A percentile compares a stretch with the other conserved stretches of the same genome.
Evolutionary conservation across 192 early-diverging fungal genomes (phyloP).

Genomic region (Rhizophagus prolifer): DNA sequence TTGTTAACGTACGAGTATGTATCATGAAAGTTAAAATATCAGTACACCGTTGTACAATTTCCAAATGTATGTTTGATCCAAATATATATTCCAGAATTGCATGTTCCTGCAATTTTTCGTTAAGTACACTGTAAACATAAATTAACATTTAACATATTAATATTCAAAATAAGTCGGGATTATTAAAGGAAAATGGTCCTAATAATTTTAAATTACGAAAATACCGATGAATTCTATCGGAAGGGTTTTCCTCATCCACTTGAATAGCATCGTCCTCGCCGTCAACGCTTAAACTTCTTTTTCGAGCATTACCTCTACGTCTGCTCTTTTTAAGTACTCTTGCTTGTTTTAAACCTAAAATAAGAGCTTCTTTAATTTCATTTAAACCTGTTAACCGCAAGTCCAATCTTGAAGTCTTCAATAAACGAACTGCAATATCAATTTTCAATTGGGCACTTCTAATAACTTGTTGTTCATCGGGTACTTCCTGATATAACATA

Average conservation of each 20-base stretch:
- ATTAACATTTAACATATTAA: background rate
- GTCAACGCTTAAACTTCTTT: conserved; percentile 29
- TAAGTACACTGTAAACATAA: conserved; percentile 31
- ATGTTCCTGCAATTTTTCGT: conserved; percentile 36
- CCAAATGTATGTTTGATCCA: conserved; percentile 49
- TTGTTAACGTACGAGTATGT: conserved; percentile 38
- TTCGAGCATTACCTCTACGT: conserved; percentile 37
- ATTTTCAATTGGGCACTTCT: conserved; percentile 36
- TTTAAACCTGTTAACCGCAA: conserved; percentile 44
- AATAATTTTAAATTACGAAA: background rate
- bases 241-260: conserved; percentile 14
- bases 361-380: conserved; percentile 45
- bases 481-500: conserved; percentile 30
- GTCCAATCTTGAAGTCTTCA: conserved; percentile 46
- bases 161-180: background rate
- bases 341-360: conserved; percentile 36
- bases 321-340: conserved; percentile 34
- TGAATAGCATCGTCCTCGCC: conserved; percentile 14
- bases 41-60: conserved; percentile 47
- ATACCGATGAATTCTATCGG: conserved; percentile 27
- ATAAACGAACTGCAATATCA: conserved; percentile 43
- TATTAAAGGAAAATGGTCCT: too few relatives aligned
- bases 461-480: conserved; percentile 40
- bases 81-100: conserved; percentile 47
- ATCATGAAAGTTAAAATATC: conserved; percentile 46